A percentile compares a stretch with the other conserved stretches of the same genome.
Conservation (phyloP, 2,329 filamentous ascomycete species). For the Dothiorella sarmentorum region DNA sequence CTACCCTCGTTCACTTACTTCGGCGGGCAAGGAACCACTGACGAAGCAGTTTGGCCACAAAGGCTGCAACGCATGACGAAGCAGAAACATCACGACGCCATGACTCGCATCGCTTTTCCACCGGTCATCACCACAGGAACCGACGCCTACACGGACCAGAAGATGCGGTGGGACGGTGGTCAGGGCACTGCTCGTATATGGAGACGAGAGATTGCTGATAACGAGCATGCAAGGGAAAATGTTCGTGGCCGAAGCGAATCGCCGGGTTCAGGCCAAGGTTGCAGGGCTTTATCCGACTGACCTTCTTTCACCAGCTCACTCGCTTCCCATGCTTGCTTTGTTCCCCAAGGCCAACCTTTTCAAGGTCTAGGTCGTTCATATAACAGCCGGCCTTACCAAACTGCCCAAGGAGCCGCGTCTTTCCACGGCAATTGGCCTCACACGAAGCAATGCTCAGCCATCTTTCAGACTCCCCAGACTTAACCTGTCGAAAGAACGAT, state of each 20-base stretch:
- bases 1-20: neutral
- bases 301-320: neutral
- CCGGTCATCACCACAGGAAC: constrained; percentile 2
- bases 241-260: neutral
- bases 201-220: neutral
- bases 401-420: too few species aligned
- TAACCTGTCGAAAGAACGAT: too few species aligned
- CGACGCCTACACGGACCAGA: neutral
- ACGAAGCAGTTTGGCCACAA: neutral
- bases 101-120: neutral
- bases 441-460: too few species aligned
- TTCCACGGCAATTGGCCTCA: too few species aligned
- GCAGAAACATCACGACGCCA: constrained; percentile 6
- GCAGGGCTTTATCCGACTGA: neutral
- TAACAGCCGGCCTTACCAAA: too few species aligned
- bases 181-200: neutral
- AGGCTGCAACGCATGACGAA: constrained; percentile 2
- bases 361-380: too few species aligned
- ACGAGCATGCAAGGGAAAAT: neutral
- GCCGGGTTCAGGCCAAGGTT: neutral
- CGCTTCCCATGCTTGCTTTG: too few species aligned
- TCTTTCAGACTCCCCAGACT: too few species aligned
- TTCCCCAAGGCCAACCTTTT: too few species aligned
- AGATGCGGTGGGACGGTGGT: neutral
- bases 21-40: neutral